phyloP scores from a whole-genome alignment of 805 yeast genomes.

The Candida takata region DNA sequence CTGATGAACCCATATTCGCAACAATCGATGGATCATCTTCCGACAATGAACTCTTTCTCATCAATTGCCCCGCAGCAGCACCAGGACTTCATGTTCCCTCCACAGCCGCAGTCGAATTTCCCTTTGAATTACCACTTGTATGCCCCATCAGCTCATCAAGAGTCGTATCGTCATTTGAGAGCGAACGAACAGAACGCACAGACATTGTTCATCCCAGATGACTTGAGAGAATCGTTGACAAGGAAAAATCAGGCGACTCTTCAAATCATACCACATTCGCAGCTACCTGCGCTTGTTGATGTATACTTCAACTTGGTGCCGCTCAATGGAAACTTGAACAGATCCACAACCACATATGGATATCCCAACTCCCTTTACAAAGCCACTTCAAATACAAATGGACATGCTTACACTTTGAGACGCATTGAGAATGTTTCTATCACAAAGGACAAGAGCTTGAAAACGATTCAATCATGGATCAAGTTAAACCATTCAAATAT shows the following conservation, averaged over 20 bases:
- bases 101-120: slow-evolving; percentile 26
- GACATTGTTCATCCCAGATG: slow-evolving; percentile 64
- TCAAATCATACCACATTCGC: slow-evolving; percentile 52
- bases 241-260: slow-evolving; percentile 75
- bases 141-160: slow-evolving; percentile 85
- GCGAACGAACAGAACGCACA: slow-evolving; percentile 68
- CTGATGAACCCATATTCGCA: slow-evolving; percentile 17
- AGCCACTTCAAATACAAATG: slow-evolving; percentile 73
- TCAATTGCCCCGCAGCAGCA: slow-evolving; percentile 14
- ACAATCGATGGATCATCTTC: slow-evolving; percentile 2
- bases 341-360: slow-evolving; percentile 35
- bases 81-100: slow-evolving; percentile 10
- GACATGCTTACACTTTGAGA: slow-evolving; percentile 68
- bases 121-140: slow-evolving; percentile 80
- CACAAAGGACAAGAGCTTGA: slow-evolving; percentile 51
- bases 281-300: slow-evolving; percentile 71
- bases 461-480: slow-evolving; percentile 62
- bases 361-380: slow-evolving; percentile 62
- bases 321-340: slow-evolving; percentile 46
- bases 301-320: slow-evolving; percentile 83
- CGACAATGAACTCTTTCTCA: slow-evolving; percentile 2
- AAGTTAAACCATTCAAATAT: slow-evolving; percentile 48
- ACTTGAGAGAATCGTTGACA: slow-evolving; percentile 64
- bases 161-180: slow-evolving; percentile 48
- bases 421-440: slow-evolving; percentile 58